A percentile compares a stretch with the other conserved stretches of the same genome.
phyloP scores from a whole-genome alignment of 2,329 filamentous ascomycete species.

The Arthrobotrys megalospora region DNA sequence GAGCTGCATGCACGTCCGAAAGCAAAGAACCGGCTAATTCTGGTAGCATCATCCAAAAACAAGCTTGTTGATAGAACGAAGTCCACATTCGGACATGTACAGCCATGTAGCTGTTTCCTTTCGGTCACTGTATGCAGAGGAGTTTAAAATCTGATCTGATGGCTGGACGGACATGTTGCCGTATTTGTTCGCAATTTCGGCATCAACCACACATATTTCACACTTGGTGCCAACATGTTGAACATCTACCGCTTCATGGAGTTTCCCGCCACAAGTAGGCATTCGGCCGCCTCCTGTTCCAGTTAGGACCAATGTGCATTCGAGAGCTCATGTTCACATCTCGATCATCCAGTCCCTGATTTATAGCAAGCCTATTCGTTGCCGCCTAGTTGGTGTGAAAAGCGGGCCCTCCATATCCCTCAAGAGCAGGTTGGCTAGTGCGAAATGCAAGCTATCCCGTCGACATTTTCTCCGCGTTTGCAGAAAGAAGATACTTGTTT shows the following conservation, averaged over 20 bases:
- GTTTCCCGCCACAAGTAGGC: conserved; percentile 46
- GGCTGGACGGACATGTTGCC: conserved; percentile 58
- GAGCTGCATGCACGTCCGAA: conserved; percentile 19
- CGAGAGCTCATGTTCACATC: conserved; percentile 22
- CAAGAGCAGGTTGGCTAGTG: not conserved
- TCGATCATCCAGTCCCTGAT: conserved; percentile 6
- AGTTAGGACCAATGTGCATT: conserved; percentile 6
- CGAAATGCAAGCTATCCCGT: conserved; percentile 14
- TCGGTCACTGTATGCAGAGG: conserved; percentile 19
- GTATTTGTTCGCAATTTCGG: conserved; percentile 51
- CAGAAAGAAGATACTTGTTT: not conserved
- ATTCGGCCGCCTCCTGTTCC: conserved; percentile 32
- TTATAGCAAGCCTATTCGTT: conserved; percentile 12
- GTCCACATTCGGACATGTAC: conserved; percentile 27
- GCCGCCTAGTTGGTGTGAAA: conserved; percentile 28
- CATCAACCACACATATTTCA: conserved; percentile 29
- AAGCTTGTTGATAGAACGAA: not conserved
- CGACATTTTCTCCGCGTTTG: conserved; percentile 19
- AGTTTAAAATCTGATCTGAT: conserved; percentile 23
- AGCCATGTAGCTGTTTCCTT: conserved; percentile 27
- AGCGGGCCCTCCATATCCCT: conserved; percentile 19
- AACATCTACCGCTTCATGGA: conserved; percentile 23
- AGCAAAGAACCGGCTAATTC: not conserved
- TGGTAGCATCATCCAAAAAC: conserved; percentile 14
- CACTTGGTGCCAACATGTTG: conserved; percentile 1